These are phyloP conservation scores for Xerocomus nothofagi DNA, from an alignment of 1,284 basidiomycete species.

Conservation along the genomic window DNA sequence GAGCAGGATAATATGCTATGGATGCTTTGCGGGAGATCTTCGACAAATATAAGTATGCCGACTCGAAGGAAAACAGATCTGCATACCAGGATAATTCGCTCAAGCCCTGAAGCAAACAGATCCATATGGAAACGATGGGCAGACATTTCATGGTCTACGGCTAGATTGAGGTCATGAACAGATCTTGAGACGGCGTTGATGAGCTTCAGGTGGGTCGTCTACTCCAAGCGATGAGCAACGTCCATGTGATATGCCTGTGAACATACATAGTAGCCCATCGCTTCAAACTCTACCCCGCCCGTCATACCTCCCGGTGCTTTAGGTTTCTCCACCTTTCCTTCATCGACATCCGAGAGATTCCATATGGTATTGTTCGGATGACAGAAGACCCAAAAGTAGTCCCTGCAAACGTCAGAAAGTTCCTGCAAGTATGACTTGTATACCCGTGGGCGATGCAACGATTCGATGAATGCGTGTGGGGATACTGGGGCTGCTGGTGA, in stretches of 20 bases:
- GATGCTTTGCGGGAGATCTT: slow-evolving; percentile 93
- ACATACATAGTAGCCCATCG: slow-evolving; percentile 90
- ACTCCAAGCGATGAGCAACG: slow-evolving; percentile 17
- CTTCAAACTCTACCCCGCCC: slow-evolving; percentile 97
- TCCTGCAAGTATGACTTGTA: slow-evolving; percentile 93
- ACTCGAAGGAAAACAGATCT: slow-evolving; percentile 15
- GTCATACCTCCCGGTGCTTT: slow-evolving; percentile 97
- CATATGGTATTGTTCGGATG: slow-evolving; percentile 92
- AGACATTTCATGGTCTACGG: slow-evolving; percentile 68
- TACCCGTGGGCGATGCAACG: slow-evolving; percentile 77
- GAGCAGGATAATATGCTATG: slow-evolving; percentile 85
- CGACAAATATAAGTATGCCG: slow-evolving; percentile 6
- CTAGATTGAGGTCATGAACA: slow-evolving; percentile 61
- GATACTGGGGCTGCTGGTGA: slow-evolving; percentile 62
- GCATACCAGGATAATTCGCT: slow-evolving; percentile 73
- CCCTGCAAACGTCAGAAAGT: slow-evolving; percentile 85
- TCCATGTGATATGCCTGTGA: neutral
- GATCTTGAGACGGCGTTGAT: slow-evolving; percentile 74
- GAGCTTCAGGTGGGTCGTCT: slow-evolving; percentile 85
- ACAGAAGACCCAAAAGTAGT: slow-evolving; percentile 99
- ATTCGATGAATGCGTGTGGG: slow-evolving; percentile 88
- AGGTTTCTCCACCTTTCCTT: slow-evolving; percentile 83
- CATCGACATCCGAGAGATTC: slow-evolving; percentile 80
- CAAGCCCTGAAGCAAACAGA: slow-evolving; percentile 85
- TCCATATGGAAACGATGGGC: slow-evolving; percentile 81